Conservation (phyloP, 345 rosid genomes). For the Mangifera indica region DNA sequence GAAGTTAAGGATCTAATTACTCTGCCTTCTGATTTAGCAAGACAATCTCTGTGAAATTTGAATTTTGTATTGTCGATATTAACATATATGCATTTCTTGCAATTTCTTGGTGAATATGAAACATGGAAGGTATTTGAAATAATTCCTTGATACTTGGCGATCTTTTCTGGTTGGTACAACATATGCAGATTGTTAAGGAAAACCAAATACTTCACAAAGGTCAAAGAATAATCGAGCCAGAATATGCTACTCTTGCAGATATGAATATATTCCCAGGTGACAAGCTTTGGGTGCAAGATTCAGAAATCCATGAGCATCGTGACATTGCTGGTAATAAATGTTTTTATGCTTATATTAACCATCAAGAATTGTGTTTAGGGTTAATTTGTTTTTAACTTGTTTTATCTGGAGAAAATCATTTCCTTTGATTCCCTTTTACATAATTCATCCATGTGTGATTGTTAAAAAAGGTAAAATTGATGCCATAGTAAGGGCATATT, state of each 20-base stretch:
- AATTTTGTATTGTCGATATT: not conserved
- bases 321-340: constrained; percentile 85
- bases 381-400: constrained; percentile 3
- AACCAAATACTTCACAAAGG: constrained; percentile 94
- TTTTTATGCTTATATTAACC: not conserved
- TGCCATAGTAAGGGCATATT: not conserved
- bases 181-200: constrained; percentile 85
- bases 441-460: not conserved
- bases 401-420: not conserved
- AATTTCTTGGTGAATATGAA: not conserved
- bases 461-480: not conserved
- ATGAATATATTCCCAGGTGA: constrained; percentile 93
- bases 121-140: not conserved
- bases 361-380: not conserved
- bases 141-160: constrained; percentile 1
- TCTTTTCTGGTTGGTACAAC: not conserved
- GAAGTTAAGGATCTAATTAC: not conserved
- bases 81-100: not conserved
- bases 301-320: constrained; percentile 88
- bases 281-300: constrained; percentile 94
- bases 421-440: not conserved
- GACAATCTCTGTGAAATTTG: not conserved
- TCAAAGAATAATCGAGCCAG: constrained; percentile 66
- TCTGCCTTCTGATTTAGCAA: not conserved
- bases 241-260: constrained; percentile 94